Percentiles rank a stretch among this genome's conserved stretches.
Evolutionary conservation across 2,329 filamentous ascomycete species (phyloP).

Genomic region (Xylaria arbuscula): DNA sequence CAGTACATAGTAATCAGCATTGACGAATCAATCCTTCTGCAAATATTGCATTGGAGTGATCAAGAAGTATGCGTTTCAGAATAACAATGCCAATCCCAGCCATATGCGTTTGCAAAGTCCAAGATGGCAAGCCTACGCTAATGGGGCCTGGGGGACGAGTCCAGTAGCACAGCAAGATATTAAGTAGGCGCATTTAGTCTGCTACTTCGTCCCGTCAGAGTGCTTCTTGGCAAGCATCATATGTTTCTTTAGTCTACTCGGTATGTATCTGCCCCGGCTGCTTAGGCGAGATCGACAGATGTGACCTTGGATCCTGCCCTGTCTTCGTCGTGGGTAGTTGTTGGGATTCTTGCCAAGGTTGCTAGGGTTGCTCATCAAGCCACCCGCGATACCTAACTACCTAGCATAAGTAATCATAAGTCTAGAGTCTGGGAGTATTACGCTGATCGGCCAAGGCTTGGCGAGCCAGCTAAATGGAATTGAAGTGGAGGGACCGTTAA

Average conservation of each 20-base stretch:
- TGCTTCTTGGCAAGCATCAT: background rate
- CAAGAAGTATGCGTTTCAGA: constrained; percentile 9
- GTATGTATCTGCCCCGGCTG: background rate
- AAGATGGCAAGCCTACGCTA: background rate
- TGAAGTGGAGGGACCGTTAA: constrained; percentile 16
- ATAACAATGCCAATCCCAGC: background rate
- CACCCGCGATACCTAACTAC: background rate
- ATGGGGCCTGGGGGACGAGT: constrained; percentile 1
- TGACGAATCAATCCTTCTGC: background rate
- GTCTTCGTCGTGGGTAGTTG: constrained; percentile 7
- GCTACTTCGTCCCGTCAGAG: background rate
- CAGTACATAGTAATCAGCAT: background rate
- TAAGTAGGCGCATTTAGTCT: background rate
- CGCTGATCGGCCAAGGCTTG: constrained; percentile 31
- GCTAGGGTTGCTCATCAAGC: constrained; percentile 9
- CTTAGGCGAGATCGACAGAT: constrained; percentile 26
- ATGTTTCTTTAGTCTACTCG: background rate
- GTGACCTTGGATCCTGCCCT: constrained; percentile 3
- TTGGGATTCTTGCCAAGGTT: background rate
- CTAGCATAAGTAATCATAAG: constrained; percentile 1
- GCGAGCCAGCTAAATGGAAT: constrained; percentile 22
- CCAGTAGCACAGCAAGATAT: background rate
- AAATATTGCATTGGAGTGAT: background rate
- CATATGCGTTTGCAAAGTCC: background rate
- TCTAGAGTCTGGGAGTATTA: background rate